Conservation (phyloP, 306 rosid genomes). For the Sechiopsis laciniata region DNA sequence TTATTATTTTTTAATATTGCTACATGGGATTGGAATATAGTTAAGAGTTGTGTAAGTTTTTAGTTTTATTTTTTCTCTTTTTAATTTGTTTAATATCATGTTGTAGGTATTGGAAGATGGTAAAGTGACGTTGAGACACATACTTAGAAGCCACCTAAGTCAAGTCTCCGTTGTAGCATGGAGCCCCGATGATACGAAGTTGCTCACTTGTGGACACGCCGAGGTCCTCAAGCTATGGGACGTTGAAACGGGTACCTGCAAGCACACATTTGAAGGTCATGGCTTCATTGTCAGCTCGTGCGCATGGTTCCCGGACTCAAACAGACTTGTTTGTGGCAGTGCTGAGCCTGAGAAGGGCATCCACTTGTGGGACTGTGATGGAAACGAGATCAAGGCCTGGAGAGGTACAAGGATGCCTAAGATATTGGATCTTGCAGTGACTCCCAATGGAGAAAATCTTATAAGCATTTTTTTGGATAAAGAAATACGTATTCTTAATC, state of each 20-base stretch:
- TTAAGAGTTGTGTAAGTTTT: constrained; percentile 19
- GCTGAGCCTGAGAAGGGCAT: constrained; percentile 75
- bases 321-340: constrained; percentile 80
- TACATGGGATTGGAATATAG: background rate
- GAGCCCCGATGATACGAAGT: constrained; percentile 88
- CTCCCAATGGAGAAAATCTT: constrained; percentile 74
- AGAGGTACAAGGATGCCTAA: constrained; percentile 82
- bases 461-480: constrained; percentile 71
- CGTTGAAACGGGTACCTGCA: constrained; percentile 82
- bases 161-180: constrained; percentile 88
- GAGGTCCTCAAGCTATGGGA: constrained; percentile 95
- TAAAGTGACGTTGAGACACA: constrained; percentile 47
- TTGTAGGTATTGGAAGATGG: constrained; percentile 72
- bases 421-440: constrained; percentile 72
- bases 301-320: constrained; percentile 94
- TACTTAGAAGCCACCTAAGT: constrained; percentile 54
- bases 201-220: constrained; percentile 82
- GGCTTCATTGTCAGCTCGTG: constrained; percentile 88
- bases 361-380: constrained; percentile 80
- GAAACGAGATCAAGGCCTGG: constrained; percentile 78
- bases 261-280: constrained; percentile 70
- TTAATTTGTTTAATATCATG: constrained; percentile 10
- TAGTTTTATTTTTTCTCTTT: background rate
- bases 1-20: background rate
- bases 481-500: constrained; percentile 58